Conservation (phyloP, 768 basidiomycete species). For the Hygrocybe coccinea region DNA sequence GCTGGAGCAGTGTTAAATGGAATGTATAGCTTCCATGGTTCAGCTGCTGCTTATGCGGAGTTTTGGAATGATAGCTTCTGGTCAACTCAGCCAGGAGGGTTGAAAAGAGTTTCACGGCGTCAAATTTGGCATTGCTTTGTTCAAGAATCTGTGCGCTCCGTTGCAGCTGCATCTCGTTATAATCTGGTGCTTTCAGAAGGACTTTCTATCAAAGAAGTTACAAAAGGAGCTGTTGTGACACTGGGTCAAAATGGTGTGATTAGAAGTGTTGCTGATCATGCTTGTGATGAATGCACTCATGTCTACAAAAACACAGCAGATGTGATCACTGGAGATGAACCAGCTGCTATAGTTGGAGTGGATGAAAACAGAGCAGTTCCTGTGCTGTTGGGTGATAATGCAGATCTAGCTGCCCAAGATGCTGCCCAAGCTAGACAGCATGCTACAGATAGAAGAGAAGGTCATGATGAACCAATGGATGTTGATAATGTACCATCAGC, state of each 20-base stretch:
- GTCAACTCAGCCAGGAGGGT: background rate
- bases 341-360: background rate
- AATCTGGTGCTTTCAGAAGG: conserved; percentile 4
- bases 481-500: background rate
- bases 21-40: conserved; percentile 18
- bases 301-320: conserved; percentile 6
- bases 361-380: conserved; percentile 8
- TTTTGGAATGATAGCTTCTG: conserved; percentile 14
- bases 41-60: conserved; percentile 11
- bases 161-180: conserved; percentile 7
- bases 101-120: conserved; percentile 2
- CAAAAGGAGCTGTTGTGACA: background rate
- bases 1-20: conserved; percentile 12
- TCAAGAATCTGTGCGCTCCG: conserved; percentile 15
- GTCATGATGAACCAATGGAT: background rate
- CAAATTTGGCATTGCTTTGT: conserved; percentile 21
- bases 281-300: conserved; percentile 10
- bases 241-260: conserved; percentile 10
- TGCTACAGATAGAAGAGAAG: background rate
- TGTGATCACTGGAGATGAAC: background rate
- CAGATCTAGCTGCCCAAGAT: background rate
- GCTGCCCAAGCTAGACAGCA: background rate
- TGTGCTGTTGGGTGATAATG: background rate
- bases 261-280: conserved; percentile 1
- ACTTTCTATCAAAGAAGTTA: conserved; percentile 6